phyloP scores from a whole-genome alignment of 2,329 filamentous ascomycete genomes.

The Exophiala bonariae region DNA sequence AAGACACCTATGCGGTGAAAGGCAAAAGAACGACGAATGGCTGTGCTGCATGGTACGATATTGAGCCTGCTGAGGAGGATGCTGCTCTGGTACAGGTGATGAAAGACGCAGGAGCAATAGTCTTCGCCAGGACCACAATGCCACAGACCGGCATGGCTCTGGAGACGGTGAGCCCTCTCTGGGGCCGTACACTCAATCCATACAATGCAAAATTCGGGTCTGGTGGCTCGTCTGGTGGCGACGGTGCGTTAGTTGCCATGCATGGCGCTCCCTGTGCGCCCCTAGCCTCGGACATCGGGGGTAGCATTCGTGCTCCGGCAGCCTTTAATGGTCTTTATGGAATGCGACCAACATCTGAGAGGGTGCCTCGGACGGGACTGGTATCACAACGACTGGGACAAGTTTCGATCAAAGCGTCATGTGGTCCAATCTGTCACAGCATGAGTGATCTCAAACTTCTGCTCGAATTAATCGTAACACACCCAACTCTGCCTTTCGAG shows the following conservation, averaged over 20 bases:
- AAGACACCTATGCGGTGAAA: slow-evolving; percentile 43
- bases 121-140: slow-evolving; percentile 65
- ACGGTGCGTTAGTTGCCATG: slow-evolving; percentile 61
- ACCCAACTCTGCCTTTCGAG: slow-evolving; percentile 53
- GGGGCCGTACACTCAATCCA: slow-evolving; percentile 61
- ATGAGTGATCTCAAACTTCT: slow-evolving; percentile 31
- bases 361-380: slow-evolving; percentile 3
- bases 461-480: slow-evolving; percentile 33
- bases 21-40: slow-evolving; percentile 50
- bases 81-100: slow-evolving; percentile 59
- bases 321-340: slow-evolving; percentile 11
- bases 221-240: slow-evolving; percentile 67
- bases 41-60: slow-evolving; percentile 59
- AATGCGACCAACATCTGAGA: slow-evolving; percentile 5
- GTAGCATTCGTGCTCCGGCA: slow-evolving; percentile 7
- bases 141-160: slow-evolving; percentile 57
- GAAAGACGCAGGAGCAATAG: slow-evolving; percentile 54
- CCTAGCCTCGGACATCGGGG: slow-evolving; percentile 12
- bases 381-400: background rate
- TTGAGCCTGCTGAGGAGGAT: slow-evolving; percentile 56
- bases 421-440: slow-evolving; percentile 5
- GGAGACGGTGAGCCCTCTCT: slow-evolving; percentile 60
- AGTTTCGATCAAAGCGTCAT: slow-evolving; percentile 8
- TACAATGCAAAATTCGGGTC: slow-evolving; percentile 59
- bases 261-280: slow-evolving; percentile 38